Conservation (phyloP, 2,329 filamentous ascomycete species). For the Chaetomium sp. region DNA sequence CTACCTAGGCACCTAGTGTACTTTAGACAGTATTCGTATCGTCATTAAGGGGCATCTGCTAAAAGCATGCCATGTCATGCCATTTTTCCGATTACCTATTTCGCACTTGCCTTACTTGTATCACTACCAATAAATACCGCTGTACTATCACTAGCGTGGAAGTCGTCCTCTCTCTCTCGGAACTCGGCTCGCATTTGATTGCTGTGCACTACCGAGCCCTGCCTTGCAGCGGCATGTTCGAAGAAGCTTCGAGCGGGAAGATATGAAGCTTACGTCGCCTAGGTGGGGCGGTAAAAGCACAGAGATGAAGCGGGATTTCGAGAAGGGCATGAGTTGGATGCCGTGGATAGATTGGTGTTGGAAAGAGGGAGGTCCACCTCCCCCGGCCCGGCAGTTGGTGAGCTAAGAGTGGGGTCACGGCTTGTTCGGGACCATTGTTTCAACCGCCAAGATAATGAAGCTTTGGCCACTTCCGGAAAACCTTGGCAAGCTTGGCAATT, state of each 20-base stretch:
- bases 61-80: neutral
- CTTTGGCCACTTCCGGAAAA: neutral
- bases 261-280: constrained; percentile 26
- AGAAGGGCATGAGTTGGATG: neutral
- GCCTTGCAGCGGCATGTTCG: neutral
- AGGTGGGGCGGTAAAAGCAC: constrained; percentile 3
- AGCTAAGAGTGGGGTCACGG: neutral
- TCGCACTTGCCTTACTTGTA: no score
- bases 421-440: neutral
- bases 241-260: neutral
- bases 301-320: constrained; percentile 11
- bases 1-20: no score
- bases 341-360: constrained; percentile 10
- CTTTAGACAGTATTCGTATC: neutral
- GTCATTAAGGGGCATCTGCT: neutral
- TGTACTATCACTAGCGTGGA: neutral
- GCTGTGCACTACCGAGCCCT: neutral
- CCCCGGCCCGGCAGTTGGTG: constrained; percentile 16
- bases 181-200: constrained; percentile 13
- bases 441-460: neutral
- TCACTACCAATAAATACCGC: neutral
- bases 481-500: neutral
- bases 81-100: neutral
- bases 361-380: neutral
- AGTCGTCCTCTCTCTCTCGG: neutral